A percentile compares a stretch with the other conserved stretches of the same genome.
phyloP scores from a whole-genome alignment of 768 basidiomycete species.

The Phlebiopsis flavidoalba region DNA sequence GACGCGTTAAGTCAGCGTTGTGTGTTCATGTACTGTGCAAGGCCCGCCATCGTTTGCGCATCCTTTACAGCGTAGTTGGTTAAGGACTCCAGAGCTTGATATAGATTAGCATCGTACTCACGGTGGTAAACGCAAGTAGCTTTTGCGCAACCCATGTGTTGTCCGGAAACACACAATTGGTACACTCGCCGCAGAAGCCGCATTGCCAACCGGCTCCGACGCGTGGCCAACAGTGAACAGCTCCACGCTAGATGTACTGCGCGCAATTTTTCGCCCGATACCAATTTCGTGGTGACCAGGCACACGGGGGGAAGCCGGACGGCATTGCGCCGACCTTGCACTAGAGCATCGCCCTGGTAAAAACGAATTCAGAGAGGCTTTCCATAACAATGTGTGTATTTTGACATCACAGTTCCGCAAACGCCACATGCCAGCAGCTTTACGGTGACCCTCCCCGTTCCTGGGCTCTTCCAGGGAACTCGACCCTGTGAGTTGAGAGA shows the following conservation, averaged over 20 bases:
- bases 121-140: constrained; percentile 14
- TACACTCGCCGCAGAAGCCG: constrained; percentile 21
- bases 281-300: constrained; percentile 27
- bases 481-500: constrained; percentile 13
- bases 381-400: neutral
- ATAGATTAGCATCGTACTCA: neutral
- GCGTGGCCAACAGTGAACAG: constrained; percentile 23
- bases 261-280: constrained; percentile 22
- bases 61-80: constrained; percentile 9
- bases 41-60: constrained; percentile 22
- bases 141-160: constrained; percentile 21
- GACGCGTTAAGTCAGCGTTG: constrained; percentile 18
- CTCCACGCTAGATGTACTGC: constrained; percentile 15
- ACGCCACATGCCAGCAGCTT: constrained; percentile 24
- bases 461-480: constrained; percentile 17
- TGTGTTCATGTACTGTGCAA: constrained; percentile 24
- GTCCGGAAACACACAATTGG: constrained; percentile 19
- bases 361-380: neutral
- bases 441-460: constrained; percentile 18
- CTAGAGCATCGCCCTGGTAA: neutral
- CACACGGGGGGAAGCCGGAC: constrained; percentile 14
- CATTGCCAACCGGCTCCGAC: constrained; percentile 29
- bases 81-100: neutral
- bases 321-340: constrained; percentile 8
- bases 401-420: constrained; percentile 18